Conservation (phyloP, 2,329 filamentous ascomycete species). For the Trichoderma endophyticum region DNA sequence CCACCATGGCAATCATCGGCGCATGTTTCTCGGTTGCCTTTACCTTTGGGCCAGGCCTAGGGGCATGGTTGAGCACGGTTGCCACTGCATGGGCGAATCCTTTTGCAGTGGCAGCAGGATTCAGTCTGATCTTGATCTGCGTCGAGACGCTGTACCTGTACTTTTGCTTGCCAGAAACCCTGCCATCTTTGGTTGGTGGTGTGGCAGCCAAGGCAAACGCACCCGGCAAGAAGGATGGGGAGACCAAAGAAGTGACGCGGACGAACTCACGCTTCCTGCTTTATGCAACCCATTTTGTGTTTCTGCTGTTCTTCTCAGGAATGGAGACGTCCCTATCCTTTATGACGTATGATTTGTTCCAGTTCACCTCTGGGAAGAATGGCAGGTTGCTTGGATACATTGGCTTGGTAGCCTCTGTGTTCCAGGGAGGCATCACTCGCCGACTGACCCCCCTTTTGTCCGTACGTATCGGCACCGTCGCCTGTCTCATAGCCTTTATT, state of each 20-base stretch:
- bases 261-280: slow-evolving; percentile 83
- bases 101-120: slow-evolving; percentile 86
- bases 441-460: slow-evolving; percentile 77
- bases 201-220: slow-evolving; percentile 23
- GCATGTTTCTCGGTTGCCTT: slow-evolving; percentile 97
- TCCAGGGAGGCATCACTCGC: slow-evolving; percentile 89
- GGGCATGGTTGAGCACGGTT: slow-evolving; percentile 78
- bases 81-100: slow-evolving; percentile 80
- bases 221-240: slow-evolving; percentile 19
- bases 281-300: slow-evolving; percentile 82
- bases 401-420: slow-evolving; percentile 83
- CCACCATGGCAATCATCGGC: slow-evolving; percentile 94
- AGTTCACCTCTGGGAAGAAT: slow-evolving; percentile 73
- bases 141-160: slow-evolving; percentile 88
- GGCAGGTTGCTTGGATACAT: slow-evolving; percentile 86
- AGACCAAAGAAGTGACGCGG: slow-evolving; percentile 40
- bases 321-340: slow-evolving; percentile 98
- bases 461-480: slow-evolving; percentile 73
- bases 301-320: slow-evolving; percentile 94
- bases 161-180: slow-evolving; percentile 78
- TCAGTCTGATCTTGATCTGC: slow-evolving; percentile 80
- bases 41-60: slow-evolving; percentile 90
- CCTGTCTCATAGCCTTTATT: slow-evolving; percentile 76
- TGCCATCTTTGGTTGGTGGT: slow-evolving; percentile 52
- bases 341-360: slow-evolving; percentile 93